Conservation (phyloP, 192 early-diverging fungal genomes). For the Backusella parvicylindrica region DNA sequence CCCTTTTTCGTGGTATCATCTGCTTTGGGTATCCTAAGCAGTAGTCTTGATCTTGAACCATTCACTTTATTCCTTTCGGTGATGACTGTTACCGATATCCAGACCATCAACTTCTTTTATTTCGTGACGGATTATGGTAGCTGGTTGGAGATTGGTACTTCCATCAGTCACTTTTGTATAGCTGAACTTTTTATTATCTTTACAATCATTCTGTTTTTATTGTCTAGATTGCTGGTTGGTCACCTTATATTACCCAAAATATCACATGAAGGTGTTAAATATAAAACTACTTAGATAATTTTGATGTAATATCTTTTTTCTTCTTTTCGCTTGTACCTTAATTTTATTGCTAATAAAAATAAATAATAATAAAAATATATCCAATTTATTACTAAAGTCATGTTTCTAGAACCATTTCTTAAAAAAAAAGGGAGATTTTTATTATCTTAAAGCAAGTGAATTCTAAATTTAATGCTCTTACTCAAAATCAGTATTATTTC, state of each 20-base stretch:
- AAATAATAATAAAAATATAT: background rate
- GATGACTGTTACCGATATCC: constrained; percentile 83
- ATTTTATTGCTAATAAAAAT: background rate
- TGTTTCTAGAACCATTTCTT: background rate
- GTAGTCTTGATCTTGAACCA: constrained; percentile 74
- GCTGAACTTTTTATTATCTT: constrained; percentile 90
- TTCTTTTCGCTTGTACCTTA: background rate
- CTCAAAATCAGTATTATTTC: too few species aligned
- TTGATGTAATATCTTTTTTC: background rate
- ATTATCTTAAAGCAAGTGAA: background rate
- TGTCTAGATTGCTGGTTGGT: constrained; percentile 62
- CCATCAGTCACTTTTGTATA: constrained; percentile 95
- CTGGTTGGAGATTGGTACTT: constrained; percentile 97
- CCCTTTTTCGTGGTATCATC: constrained; percentile 92
- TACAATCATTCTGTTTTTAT: constrained; percentile 80
- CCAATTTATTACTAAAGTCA: too few species aligned
- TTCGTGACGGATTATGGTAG: constrained; percentile 87
- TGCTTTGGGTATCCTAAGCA: constrained; percentile 73
- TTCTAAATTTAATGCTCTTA: too few species aligned
- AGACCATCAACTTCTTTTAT: constrained; percentile 97
- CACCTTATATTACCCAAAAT: constrained; percentile 18
- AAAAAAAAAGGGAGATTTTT: too few species aligned
- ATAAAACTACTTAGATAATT: background rate
- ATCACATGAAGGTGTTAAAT: background rate
- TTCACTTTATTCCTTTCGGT: constrained; percentile 87